These are phyloP conservation scores for Moniliophthora roreri DNA, from an alignment of 1,284 basidiomycete genomes.

Conservation along the genomic window DNA sequence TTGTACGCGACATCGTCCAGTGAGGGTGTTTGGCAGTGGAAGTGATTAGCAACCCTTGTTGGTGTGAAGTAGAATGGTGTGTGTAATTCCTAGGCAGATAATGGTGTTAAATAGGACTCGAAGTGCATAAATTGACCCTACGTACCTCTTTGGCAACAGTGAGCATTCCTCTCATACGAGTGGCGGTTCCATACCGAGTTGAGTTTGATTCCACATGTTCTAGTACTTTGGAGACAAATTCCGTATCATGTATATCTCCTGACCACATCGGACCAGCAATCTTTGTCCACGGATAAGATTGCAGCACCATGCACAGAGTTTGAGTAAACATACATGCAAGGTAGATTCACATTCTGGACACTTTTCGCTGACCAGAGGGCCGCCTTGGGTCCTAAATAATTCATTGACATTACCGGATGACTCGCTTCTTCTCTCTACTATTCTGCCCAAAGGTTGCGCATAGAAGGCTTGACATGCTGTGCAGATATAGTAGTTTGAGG, in stretches of 20 bases:
- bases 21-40: slow-evolving; percentile 81
- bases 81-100: slow-evolving; percentile 66
- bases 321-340: slow-evolving; percentile 60
- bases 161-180: slow-evolving; percentile 95
- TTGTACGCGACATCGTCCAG: slow-evolving; percentile 75
- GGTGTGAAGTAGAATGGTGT: slow-evolving; percentile 93
- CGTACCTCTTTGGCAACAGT: slow-evolving; percentile 84
- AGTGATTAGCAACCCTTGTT: slow-evolving; percentile 75
- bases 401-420: slow-evolving; percentile 54
- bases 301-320: slow-evolving; percentile 1
- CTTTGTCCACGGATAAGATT: slow-evolving; percentile 33
- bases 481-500: slow-evolving; percentile 82
- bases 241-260: slow-evolving; percentile 79
- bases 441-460: slow-evolving; percentile 76
- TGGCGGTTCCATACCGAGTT: slow-evolving; percentile 73
- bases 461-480: slow-evolving; percentile 78
- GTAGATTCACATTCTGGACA: slow-evolving; percentile 84
- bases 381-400: slow-evolving; percentile 72
- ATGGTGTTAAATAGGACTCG: too few species aligned
- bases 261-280: slow-evolving; percentile 97
- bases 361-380: slow-evolving; percentile 63
- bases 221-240: slow-evolving; percentile 78
- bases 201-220: slow-evolving; percentile 66
- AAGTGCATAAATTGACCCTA: too few species aligned
- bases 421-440: slow-evolving; percentile 57